phyloP scores from a whole-genome alignment of 148 eudicot species.

The Silene latifolia region DNA sequence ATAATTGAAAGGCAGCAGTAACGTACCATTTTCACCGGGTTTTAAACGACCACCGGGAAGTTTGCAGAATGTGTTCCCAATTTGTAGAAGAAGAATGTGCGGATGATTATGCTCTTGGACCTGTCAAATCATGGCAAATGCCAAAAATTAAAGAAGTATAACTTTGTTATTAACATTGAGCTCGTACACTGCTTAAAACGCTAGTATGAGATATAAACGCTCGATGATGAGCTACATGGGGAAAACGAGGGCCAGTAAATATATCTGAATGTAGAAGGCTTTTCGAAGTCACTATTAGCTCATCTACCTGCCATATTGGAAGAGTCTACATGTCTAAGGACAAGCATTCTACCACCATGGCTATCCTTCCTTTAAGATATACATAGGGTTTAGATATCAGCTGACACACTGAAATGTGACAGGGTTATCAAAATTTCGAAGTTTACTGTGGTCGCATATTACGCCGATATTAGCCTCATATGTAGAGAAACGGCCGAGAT shows the following conservation, averaged over 20 bases:
- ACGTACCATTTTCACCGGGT: conserved; percentile 75
- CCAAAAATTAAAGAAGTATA: not conserved
- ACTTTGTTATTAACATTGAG: not conserved
- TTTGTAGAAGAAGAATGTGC: conserved; percentile 80
- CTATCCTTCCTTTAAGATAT: not conserved
- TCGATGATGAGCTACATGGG: not conserved
- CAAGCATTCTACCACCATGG: not conserved
- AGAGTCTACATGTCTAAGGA: no score
- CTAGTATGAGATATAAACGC: not conserved
- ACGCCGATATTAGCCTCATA: no score
- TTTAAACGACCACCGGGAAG: conserved; percentile 97
- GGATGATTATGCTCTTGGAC: conserved; percentile 90
- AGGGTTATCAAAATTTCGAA: no score
- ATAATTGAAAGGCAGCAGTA: not conserved
- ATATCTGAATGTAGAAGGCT: not conserved
- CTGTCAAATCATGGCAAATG: conserved; percentile 33
- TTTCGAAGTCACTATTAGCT: not conserved
- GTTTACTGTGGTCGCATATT: no score
- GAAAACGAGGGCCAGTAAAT: not conserved
- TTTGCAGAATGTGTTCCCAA: conserved; percentile 88
- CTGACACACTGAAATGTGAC: no score
- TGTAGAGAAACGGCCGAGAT: no score
- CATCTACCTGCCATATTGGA: not conserved
- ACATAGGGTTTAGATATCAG: not conserved
- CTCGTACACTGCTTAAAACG: not conserved